Conservation (phyloP, 306 rosid species). For the Arachis hypogaea region DNA sequence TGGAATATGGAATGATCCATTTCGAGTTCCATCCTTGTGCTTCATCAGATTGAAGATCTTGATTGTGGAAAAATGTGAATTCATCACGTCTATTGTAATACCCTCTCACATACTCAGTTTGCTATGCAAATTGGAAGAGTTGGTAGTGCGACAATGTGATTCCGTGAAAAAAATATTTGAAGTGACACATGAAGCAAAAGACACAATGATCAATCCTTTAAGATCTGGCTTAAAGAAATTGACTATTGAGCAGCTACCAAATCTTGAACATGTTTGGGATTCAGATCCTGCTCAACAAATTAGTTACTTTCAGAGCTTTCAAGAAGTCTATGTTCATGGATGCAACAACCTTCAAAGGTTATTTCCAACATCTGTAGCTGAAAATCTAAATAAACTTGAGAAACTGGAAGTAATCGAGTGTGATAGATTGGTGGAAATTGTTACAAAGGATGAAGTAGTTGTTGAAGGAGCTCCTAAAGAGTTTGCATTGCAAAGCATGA, state of each 20-base stretch:
- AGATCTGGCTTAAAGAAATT: not conserved
- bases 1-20: not conserved
- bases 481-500: not conserved
- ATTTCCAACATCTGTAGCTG: constrained; percentile 32
- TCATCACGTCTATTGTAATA: constrained; percentile 4
- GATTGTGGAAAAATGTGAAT: fast-evolving
- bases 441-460: not conserved
- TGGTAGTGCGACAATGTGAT: not conserved
- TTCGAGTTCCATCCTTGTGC: not conserved
- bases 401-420: not conserved
- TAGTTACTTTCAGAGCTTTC: not conserved
- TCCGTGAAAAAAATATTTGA: constrained; percentile 8
- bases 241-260: not conserved
- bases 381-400: constrained; percentile 9
- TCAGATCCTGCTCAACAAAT: not conserved
- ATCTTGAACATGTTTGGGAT: constrained; percentile 32
- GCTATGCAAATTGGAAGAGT: constrained; percentile 28
- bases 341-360: constrained; percentile 18
- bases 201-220: not conserved
- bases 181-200: not conserved
- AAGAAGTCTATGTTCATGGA: not conserved
- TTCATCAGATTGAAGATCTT: constrained; percentile 7
- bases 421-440: not conserved
- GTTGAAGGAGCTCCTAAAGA: not conserved
- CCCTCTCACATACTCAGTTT: constrained; percentile 23